Percentiles rank a stretch among this genome's conserved stretches.
Evolutionary conservation across 164 flowering plant species (phyloP).

Genomic region (Umbellularia californica): DNA sequence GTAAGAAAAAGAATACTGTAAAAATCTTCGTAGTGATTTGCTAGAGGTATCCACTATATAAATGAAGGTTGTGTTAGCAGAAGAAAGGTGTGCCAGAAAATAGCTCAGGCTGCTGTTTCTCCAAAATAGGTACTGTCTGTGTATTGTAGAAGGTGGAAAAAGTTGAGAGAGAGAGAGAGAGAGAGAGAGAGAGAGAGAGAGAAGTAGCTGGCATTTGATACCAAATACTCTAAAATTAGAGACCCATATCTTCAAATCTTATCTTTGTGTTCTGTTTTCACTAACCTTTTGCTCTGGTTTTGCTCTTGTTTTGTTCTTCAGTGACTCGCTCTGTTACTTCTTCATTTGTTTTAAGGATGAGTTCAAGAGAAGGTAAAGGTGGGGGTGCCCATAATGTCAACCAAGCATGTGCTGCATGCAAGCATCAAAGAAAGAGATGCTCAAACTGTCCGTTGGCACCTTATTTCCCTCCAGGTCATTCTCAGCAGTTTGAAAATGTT

Average conservation of each 20-base stretch:
- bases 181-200: no score
- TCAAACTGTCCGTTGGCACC: slow-evolving; percentile 27
- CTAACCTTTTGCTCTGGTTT: neutral
- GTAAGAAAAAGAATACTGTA: no score
- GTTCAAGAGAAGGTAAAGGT: no score
- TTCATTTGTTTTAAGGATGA: neutral
- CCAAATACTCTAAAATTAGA: neutral
- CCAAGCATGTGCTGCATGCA: slow-evolving; percentile 48
- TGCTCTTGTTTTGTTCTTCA: neutral
- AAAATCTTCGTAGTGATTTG: no score
- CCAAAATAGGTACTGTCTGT: no score
- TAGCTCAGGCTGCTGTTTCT: no score
- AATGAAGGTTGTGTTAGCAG: no score
- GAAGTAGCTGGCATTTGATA: no score
- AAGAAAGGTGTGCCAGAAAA: no score
- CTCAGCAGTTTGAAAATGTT: slow-evolving; percentile 21
- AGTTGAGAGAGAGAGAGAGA: no score
- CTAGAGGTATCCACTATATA: no score
- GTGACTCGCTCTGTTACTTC: neutral
- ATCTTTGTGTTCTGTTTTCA: neutral
- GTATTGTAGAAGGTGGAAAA: no score
- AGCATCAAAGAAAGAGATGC: slow-evolving; percentile 37
- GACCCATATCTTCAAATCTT: neutral
- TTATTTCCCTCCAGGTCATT: slow-evolving; percentile 26
- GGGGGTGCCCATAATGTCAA: neutral